Base-by-base conservation (phyloP, 441 rosid species). In the Adansonia grandidieri region DNA sequence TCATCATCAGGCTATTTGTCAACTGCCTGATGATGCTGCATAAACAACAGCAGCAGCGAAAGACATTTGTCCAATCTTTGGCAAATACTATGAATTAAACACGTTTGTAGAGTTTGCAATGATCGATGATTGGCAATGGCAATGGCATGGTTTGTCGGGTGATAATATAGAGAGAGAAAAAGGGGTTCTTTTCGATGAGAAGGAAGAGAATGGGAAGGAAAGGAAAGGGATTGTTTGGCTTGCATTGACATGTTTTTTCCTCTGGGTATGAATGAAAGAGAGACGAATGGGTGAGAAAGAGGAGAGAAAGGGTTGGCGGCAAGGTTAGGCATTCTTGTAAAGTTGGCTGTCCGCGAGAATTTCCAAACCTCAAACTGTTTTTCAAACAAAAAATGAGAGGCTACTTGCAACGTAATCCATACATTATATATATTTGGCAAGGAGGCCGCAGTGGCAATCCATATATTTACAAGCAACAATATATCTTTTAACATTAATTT, bases 181-280 rank as follows among this genome's bases (percentile, higher is more conserved):
- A 56, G 50, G 81, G 73, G 40, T 1, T 22, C 82, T 84, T 88
- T 85, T 67, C 85, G 81, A 85, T 61, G 82, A 84, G 87, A 80
- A 81, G 73, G 83, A 76, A 78, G 83, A 87, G 88, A 80, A 45
- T 64, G 85, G 82, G 76, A 78, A 81, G 70, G 80, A 67, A 88
- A 73, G 95, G 92, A 74, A 92, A 92, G 84, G 97, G 90, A 91
- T 91, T 89, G 95, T 86, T 84, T 82, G 56, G 56, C 32, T 70
- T 71, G 67, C 63, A 54, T 42, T 47, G 78, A 83, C 78, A 81
- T 24, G 63, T 37, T 74, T 15, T 61, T 20, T 22, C 2, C 32
- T 28, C 48, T 37, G 19, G 15, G 65, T 40, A 13, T 22, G 9
- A 17, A 57, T 14, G 56, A 6, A 22, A 53, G 6, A 6, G 17